Percentiles rank a stretch among this genome's conserved stretches.
These are phyloP conservation scores for Ciborinia camelliae DNA, from an alignment of 2,329 filamentous ascomycete genomes.

Conservation along the genomic window DNA sequence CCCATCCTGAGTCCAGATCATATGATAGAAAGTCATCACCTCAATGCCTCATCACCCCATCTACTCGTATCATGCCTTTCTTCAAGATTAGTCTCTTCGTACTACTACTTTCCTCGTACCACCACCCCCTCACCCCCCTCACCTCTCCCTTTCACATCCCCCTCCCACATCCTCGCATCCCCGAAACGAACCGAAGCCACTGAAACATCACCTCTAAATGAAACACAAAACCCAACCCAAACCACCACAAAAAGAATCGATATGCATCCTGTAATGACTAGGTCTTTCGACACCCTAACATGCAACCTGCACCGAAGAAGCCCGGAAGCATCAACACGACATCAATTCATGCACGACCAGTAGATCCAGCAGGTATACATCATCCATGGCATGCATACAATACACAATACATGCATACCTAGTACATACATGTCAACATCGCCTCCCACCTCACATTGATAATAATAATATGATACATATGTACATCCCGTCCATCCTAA, in stretches of 20 bases:
- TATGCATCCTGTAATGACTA: not conserved
- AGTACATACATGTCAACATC: too few species aligned
- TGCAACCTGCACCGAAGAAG: constrained; percentile 4
- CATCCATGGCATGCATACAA: constrained; percentile 11
- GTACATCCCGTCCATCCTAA: too few species aligned
- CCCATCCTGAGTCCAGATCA: constrained; percentile 3
- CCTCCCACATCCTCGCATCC: not conserved
- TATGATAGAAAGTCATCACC: constrained; percentile 15
- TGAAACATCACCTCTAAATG: constrained; percentile 15
- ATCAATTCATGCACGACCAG: constrained; percentile 9
- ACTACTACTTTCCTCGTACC: not conserved
- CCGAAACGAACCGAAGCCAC: not conserved
- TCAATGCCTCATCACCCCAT: constrained; percentile 1
- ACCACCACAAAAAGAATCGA: constrained; percentile 9
- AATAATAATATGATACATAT: too few species aligned
- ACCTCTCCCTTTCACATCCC: not conserved
- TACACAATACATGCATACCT: too few species aligned
- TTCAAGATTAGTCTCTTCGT: not conserved
- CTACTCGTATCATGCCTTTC: constrained; percentile 1
- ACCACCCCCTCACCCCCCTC: not conserved
- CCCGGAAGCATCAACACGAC: constrained; percentile 11
- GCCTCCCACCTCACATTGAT: too few species aligned
- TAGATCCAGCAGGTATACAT: constrained; percentile 9
- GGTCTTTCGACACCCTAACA: not conserved
- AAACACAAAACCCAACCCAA: constrained; percentile 13